Conservation (phyloP, 1,139 yeast species). For the Blastobotrys serpentis region DNA sequence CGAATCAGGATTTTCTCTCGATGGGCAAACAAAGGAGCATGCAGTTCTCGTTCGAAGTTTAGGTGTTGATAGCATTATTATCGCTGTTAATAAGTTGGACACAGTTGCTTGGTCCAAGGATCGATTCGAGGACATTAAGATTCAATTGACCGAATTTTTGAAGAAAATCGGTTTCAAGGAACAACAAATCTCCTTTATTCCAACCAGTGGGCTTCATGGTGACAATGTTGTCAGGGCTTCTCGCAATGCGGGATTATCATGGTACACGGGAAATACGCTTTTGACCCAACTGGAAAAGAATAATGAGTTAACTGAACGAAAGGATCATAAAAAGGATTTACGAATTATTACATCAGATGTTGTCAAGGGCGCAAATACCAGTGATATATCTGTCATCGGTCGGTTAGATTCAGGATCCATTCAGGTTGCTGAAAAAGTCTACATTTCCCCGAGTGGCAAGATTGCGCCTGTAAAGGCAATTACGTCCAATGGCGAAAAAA, state of each 20-base stretch:
- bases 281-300: conserved; percentile 49
- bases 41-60: conserved; percentile 76
- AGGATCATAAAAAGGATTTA: conserved; percentile 37
- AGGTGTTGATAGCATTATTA: conserved; percentile 73
- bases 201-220: conserved; percentile 85
- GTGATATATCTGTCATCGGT: conserved; percentile 57
- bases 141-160: conserved; percentile 60
- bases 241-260: conserved; percentile 38
- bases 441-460: conserved; percentile 52
- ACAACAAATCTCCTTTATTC: conserved; percentile 62
- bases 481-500: conserved; percentile 34
- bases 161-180: conserved; percentile 55
- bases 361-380: conserved; percentile 33
- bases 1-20: conserved; percentile 80
- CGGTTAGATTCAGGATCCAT: conserved; percentile 72
- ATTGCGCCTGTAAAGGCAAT: conserved; percentile 48
- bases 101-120: conserved; percentile 63
- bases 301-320: conserved; percentile 23
- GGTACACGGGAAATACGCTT: conserved; percentile 71
- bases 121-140: conserved; percentile 61
- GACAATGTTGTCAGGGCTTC: conserved; percentile 62
- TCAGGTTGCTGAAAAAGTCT: conserved; percentile 72
- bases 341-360: conserved; percentile 46
- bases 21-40: conserved; percentile 96
- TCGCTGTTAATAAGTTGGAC: conserved; percentile 90